Evolutionary conservation across 164 flowering plant species (phyloP), one percentile per base, ranked within the genome.

Genomic region (Vitis amurensis): DNA sequence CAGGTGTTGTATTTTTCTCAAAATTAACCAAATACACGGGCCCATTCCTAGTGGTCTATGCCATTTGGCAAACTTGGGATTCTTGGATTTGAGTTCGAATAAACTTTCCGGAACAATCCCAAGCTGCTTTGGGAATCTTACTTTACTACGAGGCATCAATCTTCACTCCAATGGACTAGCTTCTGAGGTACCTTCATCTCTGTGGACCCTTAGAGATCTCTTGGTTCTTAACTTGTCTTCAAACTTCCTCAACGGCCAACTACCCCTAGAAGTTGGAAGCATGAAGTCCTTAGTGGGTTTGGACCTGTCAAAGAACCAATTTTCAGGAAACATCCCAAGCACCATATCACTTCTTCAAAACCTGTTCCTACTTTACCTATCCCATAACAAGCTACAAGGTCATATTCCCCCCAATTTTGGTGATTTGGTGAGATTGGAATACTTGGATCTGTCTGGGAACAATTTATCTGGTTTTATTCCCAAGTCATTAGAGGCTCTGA

Each of bases 271-370:
- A 62, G 23, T 62, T 27, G 64, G 64, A 62, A 37, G 1, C 64
- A 44, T n/a, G 19, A 62, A 62, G 50, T 37, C 64, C 11, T 9
- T 62, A 3, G 48, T 0, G 48, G 10, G 0, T 3, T 44, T 62
- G 10, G 50, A 62, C 11, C 11, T 62, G 5, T 62, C 64, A 13
- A 47, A 62, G 1, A 62, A 62, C 48, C 50, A 47, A 9, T 19
- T 62, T n/a, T 37, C 64, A 3, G 64, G 64, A 2, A 62, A 62
- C 13, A 62, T 62, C 15, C 64, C 64, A n/a, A 37, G 50, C 64
- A 37, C 50, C 1, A 37, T 62, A 62, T 49, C 8, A 19, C 50
- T 37, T 37, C 64, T 62, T 62, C 51, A 62, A 44, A n/a, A 62
- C 64, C 9, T 62, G 23, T 0, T 62, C 30, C 23, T 14, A 16